Conservation (phyloP, 495 filamentous ascomycete genomes). For the Aspergillus mulundensis region DNA sequence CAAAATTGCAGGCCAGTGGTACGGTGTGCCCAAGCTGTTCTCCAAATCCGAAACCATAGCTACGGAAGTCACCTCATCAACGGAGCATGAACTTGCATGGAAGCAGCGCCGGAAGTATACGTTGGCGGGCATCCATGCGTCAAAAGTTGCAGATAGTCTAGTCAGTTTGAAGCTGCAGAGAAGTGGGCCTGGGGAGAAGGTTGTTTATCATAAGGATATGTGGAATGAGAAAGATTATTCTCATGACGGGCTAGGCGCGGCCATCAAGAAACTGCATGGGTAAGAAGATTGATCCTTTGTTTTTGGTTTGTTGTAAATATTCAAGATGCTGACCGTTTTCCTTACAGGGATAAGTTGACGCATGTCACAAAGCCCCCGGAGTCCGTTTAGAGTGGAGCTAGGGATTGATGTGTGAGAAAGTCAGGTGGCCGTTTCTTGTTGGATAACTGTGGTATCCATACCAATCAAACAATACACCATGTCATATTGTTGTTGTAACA, state of each 20-base stretch:
- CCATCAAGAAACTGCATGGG: slow-evolving; percentile 11
- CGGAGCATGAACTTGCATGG: background rate
- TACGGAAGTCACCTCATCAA: background rate
- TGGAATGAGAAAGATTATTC: slow-evolving; percentile 8
- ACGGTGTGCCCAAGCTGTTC: slow-evolving; percentile 10
- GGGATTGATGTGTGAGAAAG: background rate
- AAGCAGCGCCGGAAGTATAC: slow-evolving; percentile 11
- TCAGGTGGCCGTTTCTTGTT: background rate
- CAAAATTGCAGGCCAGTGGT: slow-evolving; percentile 13
- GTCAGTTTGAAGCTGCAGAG: slow-evolving; percentile 9
- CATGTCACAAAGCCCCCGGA: slow-evolving; percentile 9
- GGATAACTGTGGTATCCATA: too few relatives aligned
- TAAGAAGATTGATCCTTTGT: background rate
- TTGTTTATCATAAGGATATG: slow-evolving; percentile 14
- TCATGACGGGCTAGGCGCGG: slow-evolving; percentile 3
- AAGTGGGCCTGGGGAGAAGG: slow-evolving; percentile 1
- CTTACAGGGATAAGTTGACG: slow-evolving; percentile 6
- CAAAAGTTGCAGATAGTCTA: slow-evolving; percentile 9
- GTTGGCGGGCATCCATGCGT: background rate
- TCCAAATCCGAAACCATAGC: slow-evolving; percentile 4
- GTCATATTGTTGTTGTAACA: too few relatives aligned
- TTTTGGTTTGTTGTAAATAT: background rate
- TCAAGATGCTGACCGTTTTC: background rate
- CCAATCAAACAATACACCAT: too few relatives aligned
- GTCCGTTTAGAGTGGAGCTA: background rate